Evolutionary conservation across 208 protist genomes (phyloP).

Genomic region (Zelonia costaricensis): DNA sequence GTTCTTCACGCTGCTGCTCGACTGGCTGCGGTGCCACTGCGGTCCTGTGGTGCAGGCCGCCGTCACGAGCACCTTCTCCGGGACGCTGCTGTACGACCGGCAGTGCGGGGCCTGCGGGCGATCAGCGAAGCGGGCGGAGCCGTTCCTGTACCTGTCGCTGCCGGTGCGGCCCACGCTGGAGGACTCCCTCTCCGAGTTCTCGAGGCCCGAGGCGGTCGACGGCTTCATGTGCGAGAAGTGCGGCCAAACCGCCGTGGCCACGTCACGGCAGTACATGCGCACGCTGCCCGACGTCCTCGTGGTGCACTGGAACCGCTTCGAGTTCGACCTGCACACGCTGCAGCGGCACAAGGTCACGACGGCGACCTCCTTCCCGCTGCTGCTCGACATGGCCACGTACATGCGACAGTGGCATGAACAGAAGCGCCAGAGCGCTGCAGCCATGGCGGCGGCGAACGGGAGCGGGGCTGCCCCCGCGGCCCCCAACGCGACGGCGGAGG

Average conservation of each 20-base stretch:
- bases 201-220: constrained; percentile 65
- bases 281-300: constrained; percentile 75
- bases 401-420: constrained; percentile 54
- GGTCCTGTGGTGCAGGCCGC: constrained; percentile 39
- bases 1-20: constrained; percentile 71
- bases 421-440: constrained; percentile 6
- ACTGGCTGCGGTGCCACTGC: constrained; percentile 68
- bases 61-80: constrained; percentile 52
- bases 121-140: constrained; percentile 62
- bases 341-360: constrained; percentile 66
- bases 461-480: neutral
- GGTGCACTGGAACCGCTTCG: constrained; percentile 80
- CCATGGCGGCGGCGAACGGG: neutral
- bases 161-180: constrained; percentile 61
- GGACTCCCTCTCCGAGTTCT: constrained; percentile 59
- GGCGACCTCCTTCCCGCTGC: constrained; percentile 46
- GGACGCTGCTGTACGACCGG: constrained; percentile 75
- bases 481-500: neutral
- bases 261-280: constrained; percentile 70
- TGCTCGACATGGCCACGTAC: constrained; percentile 64
- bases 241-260: constrained; percentile 52
- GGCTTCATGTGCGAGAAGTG: constrained; percentile 76
- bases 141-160: constrained; percentile 71
- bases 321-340: constrained; percentile 66
- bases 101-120: constrained; percentile 56